Base-by-base conservation (phyloP, 352 stramenopile species). In the Pythium volutum region DNA sequence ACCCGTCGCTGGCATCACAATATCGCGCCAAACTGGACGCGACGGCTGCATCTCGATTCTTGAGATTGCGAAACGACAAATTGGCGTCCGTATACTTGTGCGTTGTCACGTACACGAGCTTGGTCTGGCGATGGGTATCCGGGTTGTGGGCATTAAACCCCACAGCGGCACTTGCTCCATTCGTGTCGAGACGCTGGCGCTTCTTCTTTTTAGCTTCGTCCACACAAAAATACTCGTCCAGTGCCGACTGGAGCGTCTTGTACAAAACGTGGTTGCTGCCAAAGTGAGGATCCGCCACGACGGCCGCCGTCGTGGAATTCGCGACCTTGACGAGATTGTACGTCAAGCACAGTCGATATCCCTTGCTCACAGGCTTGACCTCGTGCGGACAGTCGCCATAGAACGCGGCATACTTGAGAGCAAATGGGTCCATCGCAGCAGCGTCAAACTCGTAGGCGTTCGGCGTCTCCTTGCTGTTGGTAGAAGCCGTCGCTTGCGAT, bases 321-420 rank as follows among this genome's bases (percentile, higher is more conserved):
- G 33, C 14, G 15, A 46, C 34, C 10, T 43, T 50, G 8, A 70
- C 43, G 8, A 70, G 31, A 43, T 70, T 66, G 43, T 66, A 70
- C 14, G 56, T 66, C 9, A 70, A n/a, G 34, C 56, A 66, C 20
- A 70, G 27, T 0, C 56, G 63, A 22, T 66, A 61, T 0, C 63
- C 63, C 9, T 42, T 53, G 15, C 42, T 62, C 43, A 70, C 47
- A 2, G 49, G 23, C 29, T 62, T 45, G 33, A 70, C 43, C 39
- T 66, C 63, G 26, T 62, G 63, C 14, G 18, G 50, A 29, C 63
- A 70, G 29, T 70, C 56, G 5, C 34, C 45, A 22, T 66, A 70
- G 43, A 70, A 70, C 0, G 63, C 63, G 12, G 50, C 52, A 18
- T 55, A 70, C 50, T 66, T 70, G 18, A 70, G 15, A 15, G 14